These are phyloP conservation scores for Pythium vanterpoolii DNA, from an alignment of 352 stramenopile genomes.

Conservation along the genomic window DNA sequence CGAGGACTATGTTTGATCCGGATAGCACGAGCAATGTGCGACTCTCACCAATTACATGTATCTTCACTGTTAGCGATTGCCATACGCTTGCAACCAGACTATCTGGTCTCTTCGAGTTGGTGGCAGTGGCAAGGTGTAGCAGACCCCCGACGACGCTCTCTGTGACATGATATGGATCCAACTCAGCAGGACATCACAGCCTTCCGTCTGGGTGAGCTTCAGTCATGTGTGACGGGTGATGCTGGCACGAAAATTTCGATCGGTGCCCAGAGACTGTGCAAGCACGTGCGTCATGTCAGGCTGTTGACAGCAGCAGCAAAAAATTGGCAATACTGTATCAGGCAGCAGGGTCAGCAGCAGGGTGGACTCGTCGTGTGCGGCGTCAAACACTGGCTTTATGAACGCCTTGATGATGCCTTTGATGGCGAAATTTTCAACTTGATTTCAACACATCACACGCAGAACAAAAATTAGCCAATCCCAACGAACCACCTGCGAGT, in stretches of 20 bases:
- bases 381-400: neutral
- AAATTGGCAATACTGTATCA: neutral
- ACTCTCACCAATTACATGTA: too few relatives aligned
- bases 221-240: too few relatives aligned
- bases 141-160: neutral
- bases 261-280: neutral
- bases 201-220: too few relatives aligned
- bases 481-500: too few relatives aligned
- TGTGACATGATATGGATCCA: neutral
- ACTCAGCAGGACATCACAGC: neutral
- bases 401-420: neutral
- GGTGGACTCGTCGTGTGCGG: too few relatives aligned
- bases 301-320: neutral
- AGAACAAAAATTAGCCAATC: neutral
- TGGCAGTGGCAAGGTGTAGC: neutral
- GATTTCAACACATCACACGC: neutral
- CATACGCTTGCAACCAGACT: too few relatives aligned
- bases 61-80: too few relatives aligned
- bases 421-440: neutral
- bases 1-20: too few relatives aligned
- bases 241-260: neutral
- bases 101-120: neutral
- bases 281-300: neutral
- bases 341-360: too few relatives aligned
- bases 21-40: too few relatives aligned